phyloP scores from a whole-genome alignment of 805 yeast genomes.

The Starmerella gropengiesseri region DNA sequence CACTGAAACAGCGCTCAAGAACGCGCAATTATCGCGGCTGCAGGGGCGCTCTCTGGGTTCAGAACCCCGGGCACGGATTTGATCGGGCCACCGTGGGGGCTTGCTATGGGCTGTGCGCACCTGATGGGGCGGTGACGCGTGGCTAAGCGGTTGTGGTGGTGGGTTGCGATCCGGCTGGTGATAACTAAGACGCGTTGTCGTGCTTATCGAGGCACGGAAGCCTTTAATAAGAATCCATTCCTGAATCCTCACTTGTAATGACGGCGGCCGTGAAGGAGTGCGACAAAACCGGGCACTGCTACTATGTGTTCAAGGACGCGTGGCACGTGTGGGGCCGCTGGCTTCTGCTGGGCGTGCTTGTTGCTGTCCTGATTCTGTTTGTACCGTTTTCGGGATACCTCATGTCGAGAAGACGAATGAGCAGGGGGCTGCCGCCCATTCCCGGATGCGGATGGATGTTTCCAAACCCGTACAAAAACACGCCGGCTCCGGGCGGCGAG shows the following conservation, averaged over 20 bases:
- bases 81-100: too few relatives aligned
- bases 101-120: too few relatives aligned
- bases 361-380: conserved; percentile 21
- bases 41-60: too few relatives aligned
- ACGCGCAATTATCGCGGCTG: too few relatives aligned
- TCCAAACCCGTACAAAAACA: conserved; percentile 19
- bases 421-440: conserved; percentile 18
- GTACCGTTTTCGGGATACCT: conserved; percentile 24
- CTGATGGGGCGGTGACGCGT: too few relatives aligned
- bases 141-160: too few relatives aligned
- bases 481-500: conserved; percentile 1
- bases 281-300: conserved; percentile 19
- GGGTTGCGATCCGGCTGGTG: too few relatives aligned
- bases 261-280: conserved; percentile 11
- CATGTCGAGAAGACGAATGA: conserved; percentile 19
- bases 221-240: not conserved
- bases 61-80: too few relatives aligned
- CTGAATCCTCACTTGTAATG: not conserved
- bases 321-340: conserved; percentile 32
- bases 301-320: conserved; percentile 17
- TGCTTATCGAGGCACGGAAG: too few relatives aligned
- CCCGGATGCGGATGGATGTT: conserved; percentile 24
- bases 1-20: too few relatives aligned
- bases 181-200: too few relatives aligned
- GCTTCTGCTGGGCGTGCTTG: conserved; percentile 27